phyloP scores from a whole-genome alignment of 306 rosid species.

The Styphnolobium japonicum region DNA sequence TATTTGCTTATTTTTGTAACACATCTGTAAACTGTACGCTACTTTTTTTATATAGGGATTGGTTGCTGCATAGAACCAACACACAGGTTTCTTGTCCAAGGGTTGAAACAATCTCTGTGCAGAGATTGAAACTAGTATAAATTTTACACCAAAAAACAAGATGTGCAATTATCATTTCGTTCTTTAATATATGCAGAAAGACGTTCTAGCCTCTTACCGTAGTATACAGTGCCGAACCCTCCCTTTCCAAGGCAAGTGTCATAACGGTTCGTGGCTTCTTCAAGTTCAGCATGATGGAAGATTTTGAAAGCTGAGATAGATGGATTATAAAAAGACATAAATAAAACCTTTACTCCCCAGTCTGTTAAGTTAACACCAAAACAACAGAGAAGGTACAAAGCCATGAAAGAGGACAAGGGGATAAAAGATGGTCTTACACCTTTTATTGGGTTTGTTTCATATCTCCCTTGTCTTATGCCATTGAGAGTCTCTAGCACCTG shows the following conservation, averaged over 20 bases:
- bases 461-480: neutral
- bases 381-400: neutral
- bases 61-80: too few species aligned
- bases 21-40: too few species aligned
- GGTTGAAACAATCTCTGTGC: neutral
- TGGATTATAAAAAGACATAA: neutral
- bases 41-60: too few species aligned
- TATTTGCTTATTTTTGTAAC: too few species aligned
- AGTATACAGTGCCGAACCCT: slow-evolving; percentile 57
- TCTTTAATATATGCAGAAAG: neutral
- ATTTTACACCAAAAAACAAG: neutral
- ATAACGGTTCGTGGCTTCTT: slow-evolving; percentile 46
- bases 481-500: slow-evolving; percentile 19
- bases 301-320: slow-evolving; percentile 16
- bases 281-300: slow-evolving; percentile 18
- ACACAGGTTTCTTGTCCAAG: neutral
- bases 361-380: neutral
- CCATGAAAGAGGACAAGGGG: neutral
- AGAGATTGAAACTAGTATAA: neutral
- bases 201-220: slow-evolving; percentile 38
- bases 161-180: too few species aligned
- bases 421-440: neutral
- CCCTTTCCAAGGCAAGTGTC: slow-evolving; percentile 49
- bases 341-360: neutral
- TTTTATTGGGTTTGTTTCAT: neutral